A percentile compares a stretch with the other conserved stretches of the same genome.
phyloP scores from a whole-genome alignment of 2,329 filamentous ascomycete genomes.

The Aspergillus proliferans region DNA sequence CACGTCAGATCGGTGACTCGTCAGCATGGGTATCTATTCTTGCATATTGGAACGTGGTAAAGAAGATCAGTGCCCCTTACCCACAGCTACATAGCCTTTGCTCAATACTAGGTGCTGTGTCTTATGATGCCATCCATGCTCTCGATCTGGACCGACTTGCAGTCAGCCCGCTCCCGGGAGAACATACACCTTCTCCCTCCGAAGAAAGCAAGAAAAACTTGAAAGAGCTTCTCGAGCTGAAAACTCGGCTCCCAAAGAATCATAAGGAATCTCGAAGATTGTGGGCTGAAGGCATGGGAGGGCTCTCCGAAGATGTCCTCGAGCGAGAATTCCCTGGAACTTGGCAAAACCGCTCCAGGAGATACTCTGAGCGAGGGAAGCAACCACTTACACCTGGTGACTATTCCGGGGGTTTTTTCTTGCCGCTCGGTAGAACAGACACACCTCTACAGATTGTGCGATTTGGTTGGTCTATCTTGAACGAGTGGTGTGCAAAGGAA shows the following conservation, averaged over 20 bases:
- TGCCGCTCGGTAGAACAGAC: slow-evolving; percentile 40
- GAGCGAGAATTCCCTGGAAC: slow-evolving; percentile 38
- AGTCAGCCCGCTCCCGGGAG: slow-evolving; percentile 32
- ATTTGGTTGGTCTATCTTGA: slow-evolving; percentile 40
- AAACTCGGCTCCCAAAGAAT: slow-evolving; percentile 34
- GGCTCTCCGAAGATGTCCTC: slow-evolving; percentile 37
- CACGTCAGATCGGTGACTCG: slow-evolving; percentile 33
- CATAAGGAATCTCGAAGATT: slow-evolving; percentile 37
- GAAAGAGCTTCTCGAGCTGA: slow-evolving; percentile 37
- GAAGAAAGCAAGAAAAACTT: slow-evolving; percentile 33
- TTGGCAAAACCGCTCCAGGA: slow-evolving; percentile 37
- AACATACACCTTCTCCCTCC: slow-evolving; percentile 31
- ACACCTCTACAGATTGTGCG: slow-evolving; percentile 40
- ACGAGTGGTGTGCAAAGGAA: slow-evolving; percentile 43
- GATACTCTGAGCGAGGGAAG: slow-evolving; percentile 31
- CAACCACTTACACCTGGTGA: slow-evolving; percentile 27
- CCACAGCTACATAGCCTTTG: slow-evolving; percentile 40
- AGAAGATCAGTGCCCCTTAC: slow-evolving; percentile 31
- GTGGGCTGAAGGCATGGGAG: slow-evolving; percentile 39
- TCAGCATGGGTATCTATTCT: slow-evolving; percentile 43
- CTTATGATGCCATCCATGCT: slow-evolving; percentile 40
- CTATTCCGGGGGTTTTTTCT: slow-evolving; percentile 34
- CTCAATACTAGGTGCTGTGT: slow-evolving; percentile 41
- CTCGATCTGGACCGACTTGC: slow-evolving; percentile 42
- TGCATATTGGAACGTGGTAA: slow-evolving; percentile 42